Percentiles rank a stretch among this genome's conserved stretches.
Conservation (phyloP, 768 basidiomycete species). For the Gautieria morchelliformis region DNA sequence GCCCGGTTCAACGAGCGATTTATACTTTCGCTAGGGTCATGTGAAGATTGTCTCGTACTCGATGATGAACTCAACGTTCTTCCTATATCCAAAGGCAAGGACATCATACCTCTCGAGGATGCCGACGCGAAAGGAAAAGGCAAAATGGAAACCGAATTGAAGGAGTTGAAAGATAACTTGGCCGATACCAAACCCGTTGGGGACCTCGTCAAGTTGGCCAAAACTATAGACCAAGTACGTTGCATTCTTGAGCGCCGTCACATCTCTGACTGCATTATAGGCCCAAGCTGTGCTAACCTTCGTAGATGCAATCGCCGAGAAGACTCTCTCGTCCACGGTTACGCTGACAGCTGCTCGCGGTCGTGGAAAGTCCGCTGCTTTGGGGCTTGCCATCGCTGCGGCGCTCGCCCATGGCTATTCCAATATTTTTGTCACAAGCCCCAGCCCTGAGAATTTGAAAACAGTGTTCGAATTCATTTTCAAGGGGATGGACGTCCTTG, state of each 20-base stretch:
- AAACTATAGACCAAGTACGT: slow-evolving; percentile 79
- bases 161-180: slow-evolving; percentile 67
- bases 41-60: slow-evolving; percentile 84
- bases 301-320: slow-evolving; percentile 87
- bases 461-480: slow-evolving; percentile 98
- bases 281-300: slow-evolving; percentile 89
- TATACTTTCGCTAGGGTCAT: slow-evolving; percentile 92
- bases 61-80: slow-evolving; percentile 98
- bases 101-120: slow-evolving; percentile 62
- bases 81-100: slow-evolving; percentile 90
- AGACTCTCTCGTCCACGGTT: slow-evolving; percentile 89
- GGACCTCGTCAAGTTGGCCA: slow-evolving; percentile 80
- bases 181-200: slow-evolving; percentile 81
- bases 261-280: slow-evolving; percentile 14
- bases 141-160: slow-evolving; percentile 52
- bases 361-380: slow-evolving; percentile 91
- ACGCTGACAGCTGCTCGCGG: slow-evolving; percentile 92
- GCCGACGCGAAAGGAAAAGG: slow-evolving; percentile 34
- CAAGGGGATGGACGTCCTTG: slow-evolving; percentile 89
- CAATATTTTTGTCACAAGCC: slow-evolving; percentile 97
- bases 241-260: background rate
- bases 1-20: slow-evolving; percentile 99
- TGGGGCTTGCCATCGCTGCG: slow-evolving; percentile 91
- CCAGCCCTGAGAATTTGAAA: slow-evolving; percentile 94
- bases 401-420: slow-evolving; percentile 91